Evolutionary conservation across 2,329 filamentous ascomycete genomes (phyloP).

Genomic region (Aspergillus versicolor): DNA sequence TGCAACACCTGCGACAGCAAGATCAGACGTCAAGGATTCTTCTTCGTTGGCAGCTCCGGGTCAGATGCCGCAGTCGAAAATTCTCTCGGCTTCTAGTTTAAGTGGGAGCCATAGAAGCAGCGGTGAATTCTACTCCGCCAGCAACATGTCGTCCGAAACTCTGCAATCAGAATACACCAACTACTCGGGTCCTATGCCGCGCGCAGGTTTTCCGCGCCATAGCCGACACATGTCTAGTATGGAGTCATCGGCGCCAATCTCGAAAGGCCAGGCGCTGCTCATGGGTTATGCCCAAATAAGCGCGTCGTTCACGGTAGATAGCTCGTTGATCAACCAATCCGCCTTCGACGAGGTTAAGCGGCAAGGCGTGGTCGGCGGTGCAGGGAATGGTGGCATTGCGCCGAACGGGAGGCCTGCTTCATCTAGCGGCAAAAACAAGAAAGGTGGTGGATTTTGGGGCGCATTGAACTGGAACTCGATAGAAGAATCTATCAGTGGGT

Average conservation of each 20-base stretch:
- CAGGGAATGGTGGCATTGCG: conserved; percentile 76
- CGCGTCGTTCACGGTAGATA: conserved; percentile 88
- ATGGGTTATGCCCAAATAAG: conserved; percentile 97
- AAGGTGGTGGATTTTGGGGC: conserved; percentile 75
- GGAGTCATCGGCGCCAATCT: conserved; percentile 22
- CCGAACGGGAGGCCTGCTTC: conserved; percentile 52
- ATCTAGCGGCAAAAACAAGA: conserved; percentile 46
- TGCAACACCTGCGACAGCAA: conserved; percentile 19
- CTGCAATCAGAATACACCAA: conserved; percentile 79
- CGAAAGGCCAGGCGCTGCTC: conserved; percentile 70
- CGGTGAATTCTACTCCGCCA: conserved; percentile 90
- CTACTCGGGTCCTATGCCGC: conserved; percentile 52
- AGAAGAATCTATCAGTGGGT: conserved; percentile 80
- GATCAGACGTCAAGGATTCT: conserved; percentile 23
- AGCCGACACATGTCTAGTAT: conserved; percentile 47
- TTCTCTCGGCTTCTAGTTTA: conserved; percentile 75
- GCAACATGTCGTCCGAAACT: conserved; percentile 93
- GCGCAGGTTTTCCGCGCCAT: conserved; percentile 43
- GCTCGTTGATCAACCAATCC: conserved; percentile 81
- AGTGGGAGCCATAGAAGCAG: conserved; percentile 83
- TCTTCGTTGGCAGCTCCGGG: conserved; percentile 26
- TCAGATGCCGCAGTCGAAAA: conserved; percentile 51
- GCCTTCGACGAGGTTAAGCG: conserved; percentile 96
- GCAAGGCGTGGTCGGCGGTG: conserved; percentile 84
- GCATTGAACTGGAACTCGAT: conserved; percentile 85